phyloP scores from a whole-genome alignment of 2,329 filamentous ascomycete species.

The Daldinia sp. region DNA sequence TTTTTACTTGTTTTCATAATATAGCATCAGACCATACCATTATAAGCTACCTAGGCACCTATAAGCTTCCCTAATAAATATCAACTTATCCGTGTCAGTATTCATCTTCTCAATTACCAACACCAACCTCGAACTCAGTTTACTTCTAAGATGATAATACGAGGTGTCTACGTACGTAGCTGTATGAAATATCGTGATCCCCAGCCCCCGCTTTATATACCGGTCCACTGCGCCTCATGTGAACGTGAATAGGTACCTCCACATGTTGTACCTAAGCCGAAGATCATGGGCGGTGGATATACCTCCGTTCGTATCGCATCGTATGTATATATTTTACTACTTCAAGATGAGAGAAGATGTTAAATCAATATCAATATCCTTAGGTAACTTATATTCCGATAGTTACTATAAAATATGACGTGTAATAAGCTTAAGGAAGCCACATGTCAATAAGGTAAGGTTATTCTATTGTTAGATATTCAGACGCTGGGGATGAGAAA shows the following conservation, averaged over 20 bases:
- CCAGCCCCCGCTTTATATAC: constrained; percentile 21
- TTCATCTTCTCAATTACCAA: not conserved
- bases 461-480: constrained; percentile 23
- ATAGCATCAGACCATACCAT: constrained; percentile 12
- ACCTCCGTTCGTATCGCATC: not conserved
- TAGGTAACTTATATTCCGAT: not conserved
- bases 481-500: not conserved
- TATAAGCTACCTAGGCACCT: not conserved
- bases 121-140: not conserved
- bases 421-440: constrained; percentile 29
- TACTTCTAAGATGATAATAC: constrained; percentile 14
- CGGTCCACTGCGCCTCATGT: constrained; percentile 3
- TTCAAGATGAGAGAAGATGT: not conserved
- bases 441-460: constrained; percentile 33
- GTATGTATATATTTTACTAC: not conserved
- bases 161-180: constrained; percentile 1
- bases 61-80: not conserved
- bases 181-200: constrained; percentile 12
- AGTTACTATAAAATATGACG: constrained; percentile 26
- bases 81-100: not conserved
- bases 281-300: not conserved
- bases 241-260: constrained; percentile 1
- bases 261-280: not conserved
- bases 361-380: not conserved
- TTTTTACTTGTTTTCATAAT: not conserved